phyloP scores from a whole-genome alignment of 176 grass and related monocot species.

The Tuctoria greenei region DNA sequence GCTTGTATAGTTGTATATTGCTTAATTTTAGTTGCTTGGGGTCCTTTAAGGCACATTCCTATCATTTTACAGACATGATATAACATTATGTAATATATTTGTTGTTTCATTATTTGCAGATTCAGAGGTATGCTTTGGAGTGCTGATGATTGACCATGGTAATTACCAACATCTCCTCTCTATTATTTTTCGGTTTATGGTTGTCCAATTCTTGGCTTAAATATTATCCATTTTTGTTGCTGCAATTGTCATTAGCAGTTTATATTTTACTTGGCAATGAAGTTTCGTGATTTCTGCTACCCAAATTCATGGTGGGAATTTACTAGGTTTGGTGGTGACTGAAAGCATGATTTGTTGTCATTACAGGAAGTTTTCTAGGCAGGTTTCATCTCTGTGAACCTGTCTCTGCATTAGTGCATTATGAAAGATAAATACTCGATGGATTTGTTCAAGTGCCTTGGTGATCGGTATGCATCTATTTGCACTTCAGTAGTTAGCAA shows the following conservation, averaged over 20 bases:
- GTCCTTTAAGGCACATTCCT: background rate
- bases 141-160: slow-evolving; percentile 41
- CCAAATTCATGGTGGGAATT: slow-evolving; percentile 6
- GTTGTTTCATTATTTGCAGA: slow-evolving; percentile 43
- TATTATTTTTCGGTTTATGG: slow-evolving; percentile 17
- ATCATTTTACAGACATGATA: slow-evolving; percentile 23
- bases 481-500: background rate
- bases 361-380: slow-evolving; percentile 22
- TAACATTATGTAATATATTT: slow-evolving; percentile 17
- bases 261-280: background rate
- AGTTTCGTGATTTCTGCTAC: slow-evolving; percentile 7
- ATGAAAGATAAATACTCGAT: slow-evolving; percentile 30
- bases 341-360: slow-evolving; percentile 26
- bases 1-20: background rate
- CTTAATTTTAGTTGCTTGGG: slow-evolving; percentile 19
- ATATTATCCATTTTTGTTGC: background rate
- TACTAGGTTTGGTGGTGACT: slow-evolving; percentile 23
- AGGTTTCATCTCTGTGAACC: slow-evolving; percentile 20
- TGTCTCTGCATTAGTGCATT: slow-evolving; percentile 14
- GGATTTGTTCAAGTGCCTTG: slow-evolving; percentile 30
- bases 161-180: slow-evolving; percentile 21
- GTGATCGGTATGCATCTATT: slow-evolving; percentile 35
- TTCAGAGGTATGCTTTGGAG: slow-evolving; percentile 63
- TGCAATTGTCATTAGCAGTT: slow-evolving; percentile 13
- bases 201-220: slow-evolving; percentile 14